Evolutionary conservation across 352 stramenopile genomes (phyloP), one percentile per base, ranked within the genome.

Genomic region (Hyaloperonospora brassicae): DNA sequence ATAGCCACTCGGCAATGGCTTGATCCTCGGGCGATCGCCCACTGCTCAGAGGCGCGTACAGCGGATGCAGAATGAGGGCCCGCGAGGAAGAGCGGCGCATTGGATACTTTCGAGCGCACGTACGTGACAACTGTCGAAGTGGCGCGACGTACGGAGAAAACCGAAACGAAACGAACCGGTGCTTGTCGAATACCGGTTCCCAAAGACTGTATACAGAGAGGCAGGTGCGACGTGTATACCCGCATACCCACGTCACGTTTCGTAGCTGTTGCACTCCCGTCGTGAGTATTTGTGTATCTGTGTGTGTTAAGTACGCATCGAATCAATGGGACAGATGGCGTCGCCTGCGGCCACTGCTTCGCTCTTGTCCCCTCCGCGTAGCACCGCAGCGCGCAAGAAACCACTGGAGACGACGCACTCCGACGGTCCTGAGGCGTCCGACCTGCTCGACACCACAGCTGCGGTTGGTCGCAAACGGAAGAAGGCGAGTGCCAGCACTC

Each of bases 41-140:
- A 7, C 55, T 52, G 55, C 51, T 53, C 39, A 59, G 66, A 45
- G 66, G 73, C 13, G 78, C 61, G 30, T 74, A 78, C 46, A 87
- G 53, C 52, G 79, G 79, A 55, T 89, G 79, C 31, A 86, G 56
- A 52, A 89, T 87, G n/a, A 89, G 62, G 25, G 74, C 79, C 21
- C 58, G 64, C 40, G 40, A 76, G 0, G 49, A 36, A 43, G 57
- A 51, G 35, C 54, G 45, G 12, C n/a, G 10, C 63, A 61, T 64
- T 34, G 38, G 39, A 44, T 17, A 17, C 17, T 17, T 17, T 44
- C 39, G 39, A 44, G 5, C 36, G 14, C 1, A 2, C 13, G 24
- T 23, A 23, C 7, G 25, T 38, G 5, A 24, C 27, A 27, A 40
- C 5, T 13, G 4, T 14, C n/a, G 34, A 23, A 38, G 6, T 42